Conservation (phyloP, 2,329 filamentous ascomycete species). For the Aspergillus sp. region DNA sequence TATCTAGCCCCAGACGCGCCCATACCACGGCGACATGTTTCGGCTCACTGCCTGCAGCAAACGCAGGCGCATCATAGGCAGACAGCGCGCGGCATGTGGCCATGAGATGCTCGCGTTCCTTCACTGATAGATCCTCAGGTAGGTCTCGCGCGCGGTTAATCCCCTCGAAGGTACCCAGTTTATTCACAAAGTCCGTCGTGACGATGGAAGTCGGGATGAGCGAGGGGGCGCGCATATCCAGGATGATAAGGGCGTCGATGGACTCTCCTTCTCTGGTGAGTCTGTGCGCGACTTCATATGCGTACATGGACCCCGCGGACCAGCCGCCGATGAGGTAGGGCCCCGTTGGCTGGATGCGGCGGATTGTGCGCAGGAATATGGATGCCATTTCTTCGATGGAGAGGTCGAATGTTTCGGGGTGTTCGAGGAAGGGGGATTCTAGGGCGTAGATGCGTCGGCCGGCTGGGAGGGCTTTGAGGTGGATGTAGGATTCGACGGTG, state of each 20-base stretch:
- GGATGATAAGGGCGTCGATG: background rate
- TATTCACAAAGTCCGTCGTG: slow-evolving; percentile 6
- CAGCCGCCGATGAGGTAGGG: slow-evolving; percentile 11
- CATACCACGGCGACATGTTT: background rate
- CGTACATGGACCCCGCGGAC: slow-evolving; percentile 8
- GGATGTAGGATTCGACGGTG: slow-evolving; percentile 6
- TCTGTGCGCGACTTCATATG: slow-evolving; percentile 9
- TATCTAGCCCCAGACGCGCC: background rate
- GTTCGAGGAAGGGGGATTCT: slow-evolving; percentile 4
- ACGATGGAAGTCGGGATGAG: background rate
- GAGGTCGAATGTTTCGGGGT: background rate
- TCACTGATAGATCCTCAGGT: background rate
- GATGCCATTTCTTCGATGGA: slow-evolving; percentile 8
- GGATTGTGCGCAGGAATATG: slow-evolving; percentile 2
- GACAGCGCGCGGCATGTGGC: background rate
- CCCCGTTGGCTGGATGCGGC: slow-evolving; percentile 7
- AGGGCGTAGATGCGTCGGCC: slow-evolving; percentile 9
- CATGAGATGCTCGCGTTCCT: background rate
- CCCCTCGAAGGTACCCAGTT: background rate
- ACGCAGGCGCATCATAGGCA: background rate
- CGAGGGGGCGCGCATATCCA: slow-evolving; percentile 7
- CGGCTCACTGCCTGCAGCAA: background rate
- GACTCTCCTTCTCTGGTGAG: slow-evolving; percentile 4
- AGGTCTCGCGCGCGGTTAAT: slow-evolving; percentile 7
- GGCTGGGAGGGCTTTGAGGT: slow-evolving; percentile 3